These are phyloP conservation scores for Trichoderma sp. DNA, from an alignment of 2,329 filamentous ascomycete genomes.

Conservation along the genomic window DNA sequence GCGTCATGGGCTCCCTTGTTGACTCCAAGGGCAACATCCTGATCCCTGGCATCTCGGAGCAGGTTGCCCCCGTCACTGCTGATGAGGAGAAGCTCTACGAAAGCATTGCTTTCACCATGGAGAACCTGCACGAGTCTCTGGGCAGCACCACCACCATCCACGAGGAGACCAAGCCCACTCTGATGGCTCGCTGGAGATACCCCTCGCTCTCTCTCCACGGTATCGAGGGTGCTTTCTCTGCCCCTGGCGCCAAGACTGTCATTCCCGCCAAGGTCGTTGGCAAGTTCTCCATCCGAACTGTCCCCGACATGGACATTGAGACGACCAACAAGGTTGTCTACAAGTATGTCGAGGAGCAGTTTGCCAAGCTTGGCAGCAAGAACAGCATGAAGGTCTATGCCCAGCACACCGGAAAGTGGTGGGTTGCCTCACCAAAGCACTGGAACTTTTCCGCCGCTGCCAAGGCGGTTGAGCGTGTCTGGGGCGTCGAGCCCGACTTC, in stretches of 20 bases:
- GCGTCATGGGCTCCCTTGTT: slow-evolving; percentile 78
- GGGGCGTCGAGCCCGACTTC: slow-evolving; percentile 89
- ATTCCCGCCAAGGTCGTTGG: slow-evolving; percentile 97
- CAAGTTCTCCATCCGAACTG: slow-evolving; percentile 97
- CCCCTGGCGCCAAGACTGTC: slow-evolving; percentile 93
- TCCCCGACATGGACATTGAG: slow-evolving; percentile 94
- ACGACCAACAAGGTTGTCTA: slow-evolving; percentile 83
- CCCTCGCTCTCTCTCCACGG: slow-evolving; percentile 94
- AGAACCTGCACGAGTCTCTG: slow-evolving; percentile 86
- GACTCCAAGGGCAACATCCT: slow-evolving; percentile 89
- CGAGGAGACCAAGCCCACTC: slow-evolving; percentile 82
- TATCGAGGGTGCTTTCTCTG: slow-evolving; percentile 90
- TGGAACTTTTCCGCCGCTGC: slow-evolving; percentile 96
- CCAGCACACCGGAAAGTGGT: slow-evolving; percentile 96
- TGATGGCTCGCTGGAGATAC: slow-evolving; percentile 96
- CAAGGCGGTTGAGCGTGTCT: slow-evolving; percentile 96
- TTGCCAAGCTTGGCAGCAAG: slow-evolving; percentile 85
- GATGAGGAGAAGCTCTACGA: slow-evolving; percentile 89
- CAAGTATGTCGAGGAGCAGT: slow-evolving; percentile 79
- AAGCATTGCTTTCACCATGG: slow-evolving; percentile 91
- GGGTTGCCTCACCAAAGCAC: slow-evolving; percentile 95
- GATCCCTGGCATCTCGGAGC: slow-evolving; percentile 90
- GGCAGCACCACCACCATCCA: slow-evolving; percentile 86
- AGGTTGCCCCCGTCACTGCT: slow-evolving; percentile 82
- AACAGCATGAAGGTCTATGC: slow-evolving; percentile 81